Evolutionary conservation across 2,329 filamentous ascomycete genomes (phyloP).

Genomic region (Fusarium staphyleae): DNA sequence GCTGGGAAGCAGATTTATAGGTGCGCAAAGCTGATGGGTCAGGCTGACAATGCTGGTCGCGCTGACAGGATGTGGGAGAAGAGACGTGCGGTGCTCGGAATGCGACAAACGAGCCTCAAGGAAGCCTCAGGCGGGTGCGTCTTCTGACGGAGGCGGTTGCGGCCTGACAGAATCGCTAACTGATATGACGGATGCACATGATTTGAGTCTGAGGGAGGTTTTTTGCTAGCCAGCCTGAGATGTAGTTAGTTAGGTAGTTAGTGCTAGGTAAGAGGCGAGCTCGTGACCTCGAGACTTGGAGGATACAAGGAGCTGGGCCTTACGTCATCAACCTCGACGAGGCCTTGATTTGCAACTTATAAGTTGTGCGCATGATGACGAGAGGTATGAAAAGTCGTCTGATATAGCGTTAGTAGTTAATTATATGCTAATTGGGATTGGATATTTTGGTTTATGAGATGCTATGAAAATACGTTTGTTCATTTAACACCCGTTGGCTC

Average conservation of each 20-base stretch:
- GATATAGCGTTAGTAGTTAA: no score
- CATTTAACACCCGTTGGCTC: no score
- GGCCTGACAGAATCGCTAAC: constrained; percentile 31
- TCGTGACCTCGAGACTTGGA: constrained; percentile 30
- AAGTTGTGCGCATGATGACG: no score
- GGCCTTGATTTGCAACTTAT: no score
- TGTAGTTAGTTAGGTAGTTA: no score
- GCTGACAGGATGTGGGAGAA: constrained; percentile 20
- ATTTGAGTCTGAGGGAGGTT: constrained; percentile 28
- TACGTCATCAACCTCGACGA: constrained; percentile 37
- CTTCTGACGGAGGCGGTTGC: constrained; percentile 42
- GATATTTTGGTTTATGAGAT: no score
- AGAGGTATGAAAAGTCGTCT: no score
- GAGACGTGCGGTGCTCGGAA: constrained; percentile 1
- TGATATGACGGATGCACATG: constrained; percentile 37
- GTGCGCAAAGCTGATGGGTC: not conserved
- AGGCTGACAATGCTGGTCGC: constrained; percentile 14
- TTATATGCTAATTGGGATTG: no score
- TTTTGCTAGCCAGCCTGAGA: constrained; percentile 6
- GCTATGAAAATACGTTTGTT: no score
- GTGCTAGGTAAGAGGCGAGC: constrained; percentile 4
- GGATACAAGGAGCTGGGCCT: constrained; percentile 9
- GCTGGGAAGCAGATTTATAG: constrained; percentile 13
- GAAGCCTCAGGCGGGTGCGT: constrained; percentile 40
- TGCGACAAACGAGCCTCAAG: not conserved